Base-by-base conservation (phyloP, 768 basidiomycete species). In the Cubamyces lactineus region DNA sequence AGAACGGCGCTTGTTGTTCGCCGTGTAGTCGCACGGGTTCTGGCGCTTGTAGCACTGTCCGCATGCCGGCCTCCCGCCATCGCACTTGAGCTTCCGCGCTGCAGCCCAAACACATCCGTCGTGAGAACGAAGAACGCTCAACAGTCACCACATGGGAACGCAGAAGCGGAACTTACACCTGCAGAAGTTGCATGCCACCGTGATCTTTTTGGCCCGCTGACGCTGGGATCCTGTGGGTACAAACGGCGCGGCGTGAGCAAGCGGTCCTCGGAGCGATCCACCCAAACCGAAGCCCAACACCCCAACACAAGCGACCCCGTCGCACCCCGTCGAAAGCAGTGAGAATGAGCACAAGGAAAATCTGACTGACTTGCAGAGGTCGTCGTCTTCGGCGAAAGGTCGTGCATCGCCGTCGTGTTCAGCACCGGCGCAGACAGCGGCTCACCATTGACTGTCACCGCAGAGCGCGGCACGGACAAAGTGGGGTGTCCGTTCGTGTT, bases 41-140 rank as follows among this genome's bases (percentile, higher is more conserved):
- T 83, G 83, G 51, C 92, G 85, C 74, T 93, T 92, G 62, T 86
- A 76, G 71, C 92, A 94, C 72, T 94, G 92, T 49, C 84, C 79
- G 71, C 92, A 94, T 15, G 91, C 88, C 8, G 92, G 92, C 51
- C 89, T 84, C 43, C 88, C 89, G 52, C 92, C 92, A 69, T 94
- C 92, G 73, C 92, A 94, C 78, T 93, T 93, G 45, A 94, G 81
- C 77, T 94, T 94, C 62, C 92, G 86, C 52, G 91, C 92, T 93
- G 74, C 54, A 66, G 54, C 62, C 48, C 55, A 42, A n/a, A 15
- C 38, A 42, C 51, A 55, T 28, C 13, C 52, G 26, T 21, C 39
- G 57, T 67, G 55, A 62, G 61, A 57, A 47, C 59, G 52, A 47
- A 43, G 28, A 49, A n/a, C 16, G 46, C n/a, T 15, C 12, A 21